A percentile compares a stretch with the other conserved stretches of the same genome.
Conservation (phyloP, 345 rosid genomes). For the Pelargonium nanum region DNA sequence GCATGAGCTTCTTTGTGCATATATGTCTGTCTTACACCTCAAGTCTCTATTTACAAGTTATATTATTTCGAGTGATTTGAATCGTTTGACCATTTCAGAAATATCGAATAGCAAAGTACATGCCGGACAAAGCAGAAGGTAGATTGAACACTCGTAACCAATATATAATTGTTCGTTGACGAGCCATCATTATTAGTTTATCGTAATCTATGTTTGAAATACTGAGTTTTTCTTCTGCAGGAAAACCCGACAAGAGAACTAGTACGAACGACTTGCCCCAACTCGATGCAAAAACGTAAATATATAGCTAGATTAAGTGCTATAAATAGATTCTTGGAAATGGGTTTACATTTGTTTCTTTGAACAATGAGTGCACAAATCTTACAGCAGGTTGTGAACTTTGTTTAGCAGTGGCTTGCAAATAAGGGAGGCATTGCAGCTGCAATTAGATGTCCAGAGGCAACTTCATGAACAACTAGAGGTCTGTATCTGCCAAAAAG, state of each 20-base stretch:
- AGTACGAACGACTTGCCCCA: conserved; percentile 30
- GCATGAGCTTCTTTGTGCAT: not conserved
- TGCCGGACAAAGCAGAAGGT: conserved; percentile 70
- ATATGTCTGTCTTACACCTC: too few relatives aligned
- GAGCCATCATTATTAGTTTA: not conserved
- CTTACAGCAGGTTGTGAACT: not conserved
- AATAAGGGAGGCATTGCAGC: conserved; percentile 64
- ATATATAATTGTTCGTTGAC: not conserved
- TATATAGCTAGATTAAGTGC: not conserved
- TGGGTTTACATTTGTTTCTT: not conserved
- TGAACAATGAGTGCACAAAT: not conserved
- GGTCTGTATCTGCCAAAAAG: conserved; percentile 24
- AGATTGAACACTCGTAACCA: conserved; percentile 4
- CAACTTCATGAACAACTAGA: conserved; percentile 90
- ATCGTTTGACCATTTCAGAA: conserved; percentile 28
- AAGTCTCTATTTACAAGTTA: too few relatives aligned
- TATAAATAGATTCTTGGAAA: not conserved
- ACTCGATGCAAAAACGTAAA: conserved; percentile 47
- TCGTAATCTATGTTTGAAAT: too few relatives aligned
- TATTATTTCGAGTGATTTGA: not conserved
- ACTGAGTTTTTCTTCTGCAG: conserved; percentile 28
- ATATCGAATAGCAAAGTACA: conserved; percentile 76
- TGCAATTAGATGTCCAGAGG: conserved; percentile 81
- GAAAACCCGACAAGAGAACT: conserved; percentile 40
- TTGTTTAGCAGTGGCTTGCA: conserved; percentile 47